Base-by-base conservation (phyloP, 2,329 filamentous ascomycete species). In the Bipolaris victoriae region DNA sequence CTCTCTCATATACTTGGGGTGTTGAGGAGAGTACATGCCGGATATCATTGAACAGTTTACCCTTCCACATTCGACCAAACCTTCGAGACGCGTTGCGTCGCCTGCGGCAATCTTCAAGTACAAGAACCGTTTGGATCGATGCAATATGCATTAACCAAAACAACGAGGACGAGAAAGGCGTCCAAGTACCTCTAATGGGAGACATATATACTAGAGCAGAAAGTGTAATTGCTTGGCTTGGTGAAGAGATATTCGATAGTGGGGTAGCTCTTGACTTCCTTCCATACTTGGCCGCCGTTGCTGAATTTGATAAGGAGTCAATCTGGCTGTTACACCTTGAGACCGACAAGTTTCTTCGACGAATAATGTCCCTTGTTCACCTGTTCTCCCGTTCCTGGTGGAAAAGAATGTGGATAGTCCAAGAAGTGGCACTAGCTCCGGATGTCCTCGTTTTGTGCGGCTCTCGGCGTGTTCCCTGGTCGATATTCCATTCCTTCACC, bases 1-100 rank as follows among this genome's bases (percentile, higher is more conserved):
- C 41, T 45, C n/a, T 45, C 16, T 45, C 24, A 31, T 45, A 31
- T 31, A 45, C 41, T 1, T 45, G 41, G 41, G 41, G 41, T n/a
- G 10, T 18, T 16, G 24, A 45, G 5, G 6, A 55, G 52, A 59
- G 29, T 47, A 31, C n/a, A 48, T 50, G 41, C 31, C 51, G 45
- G 33, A 59, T 59, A 51, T 35, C 16, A 37, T 22, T 51, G 35
- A 16, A 55, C 51, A 52, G 52, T 20, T 20, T 48, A 24, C 15
- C 43, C 33, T 57, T 49, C 49, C 43, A 41, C 3, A 31, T 57
- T 22, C 53, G 47, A 41, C 39, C 47, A 35, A 52, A 57, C 48
- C 53, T 57, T 46, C 48, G 29, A 33, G 22, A 48, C 26, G 51
- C 24, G 22, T 54, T 54, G 24, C 20, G 44, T 41, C 41, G 24